Conservation (phyloP, 192 early-diverging fungal species). For the Glomus cerebriforme region DNA sequence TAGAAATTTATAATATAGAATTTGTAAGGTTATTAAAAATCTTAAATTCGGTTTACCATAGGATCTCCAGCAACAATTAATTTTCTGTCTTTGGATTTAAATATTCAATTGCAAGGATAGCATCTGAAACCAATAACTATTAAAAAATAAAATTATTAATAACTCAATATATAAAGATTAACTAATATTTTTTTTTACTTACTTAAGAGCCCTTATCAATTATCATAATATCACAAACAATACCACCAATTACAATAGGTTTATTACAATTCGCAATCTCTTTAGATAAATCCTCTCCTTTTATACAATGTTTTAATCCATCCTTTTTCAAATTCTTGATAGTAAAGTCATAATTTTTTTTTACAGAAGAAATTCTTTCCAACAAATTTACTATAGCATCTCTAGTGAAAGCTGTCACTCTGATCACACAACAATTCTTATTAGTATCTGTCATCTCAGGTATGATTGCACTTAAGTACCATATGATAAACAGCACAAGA, state of each 20-base stretch:
- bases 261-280: background rate
- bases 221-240: constrained; percentile 41
- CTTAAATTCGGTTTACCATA: background rate
- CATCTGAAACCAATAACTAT: constrained; percentile 48
- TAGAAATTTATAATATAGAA: background rate
- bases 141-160: constrained; percentile 28
- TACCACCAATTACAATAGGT: constrained; percentile 38
- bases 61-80: constrained; percentile 52
- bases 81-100: constrained; percentile 39
- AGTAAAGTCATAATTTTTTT: constrained; percentile 26
- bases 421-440: constrained; percentile 46
- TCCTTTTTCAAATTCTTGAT: background rate
- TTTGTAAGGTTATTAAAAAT: no score
- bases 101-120: constrained; percentile 45
- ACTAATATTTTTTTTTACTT: background rate
- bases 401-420: constrained; percentile 53
- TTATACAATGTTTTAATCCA: background rate
- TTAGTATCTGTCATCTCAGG: constrained; percentile 30
- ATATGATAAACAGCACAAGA: constrained; percentile 41
- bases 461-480: constrained; percentile 41
- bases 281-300: background rate
- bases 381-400: constrained; percentile 48
- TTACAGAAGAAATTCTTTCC: constrained; percentile 35
- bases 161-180: background rate
- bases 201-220: constrained; percentile 43